Conservation (phyloP, 2,329 filamentous ascomycete genomes). For the Fusarium concolor region DNA sequence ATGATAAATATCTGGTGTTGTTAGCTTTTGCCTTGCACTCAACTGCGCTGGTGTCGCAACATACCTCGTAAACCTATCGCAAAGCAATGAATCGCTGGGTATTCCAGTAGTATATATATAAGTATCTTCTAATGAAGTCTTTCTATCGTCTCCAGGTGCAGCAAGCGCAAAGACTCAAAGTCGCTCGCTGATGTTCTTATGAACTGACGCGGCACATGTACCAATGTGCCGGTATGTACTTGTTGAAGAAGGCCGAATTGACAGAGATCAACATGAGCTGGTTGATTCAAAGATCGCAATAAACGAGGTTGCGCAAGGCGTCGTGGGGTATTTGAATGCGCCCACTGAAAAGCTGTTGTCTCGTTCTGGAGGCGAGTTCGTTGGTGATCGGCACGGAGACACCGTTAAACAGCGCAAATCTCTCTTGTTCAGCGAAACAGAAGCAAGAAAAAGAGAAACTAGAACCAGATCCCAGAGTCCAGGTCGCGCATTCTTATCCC, state of each 20-base stretch:
- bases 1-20: constrained; percentile 3
- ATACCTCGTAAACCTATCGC: constrained; percentile 32
- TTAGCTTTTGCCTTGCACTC: background rate
- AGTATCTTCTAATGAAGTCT: constrained; percentile 57
- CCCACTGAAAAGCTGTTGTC: constrained; percentile 1
- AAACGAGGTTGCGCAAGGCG: constrained; percentile 1
- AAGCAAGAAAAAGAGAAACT: background rate
- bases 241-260: constrained; percentile 18
- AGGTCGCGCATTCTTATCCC: constrained; percentile 14
- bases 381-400: constrained; percentile 24
- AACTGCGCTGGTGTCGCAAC: background rate
- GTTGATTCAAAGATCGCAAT: background rate
- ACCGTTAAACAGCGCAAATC: constrained; percentile 36
- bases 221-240: constrained; percentile 50
- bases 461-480: constrained; percentile 1
- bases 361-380: constrained; percentile 24
- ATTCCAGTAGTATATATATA: background rate
- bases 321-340: constrained; percentile 34
- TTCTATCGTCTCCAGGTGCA: constrained; percentile 63
- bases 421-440: background rate
- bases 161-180: constrained; percentile 77
- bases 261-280: constrained; percentile 39
- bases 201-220: constrained; percentile 58
- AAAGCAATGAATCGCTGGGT: background rate
- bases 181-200: constrained; percentile 66